Percentiles rank a stretch among this genome's conserved stretches.
Evolutionary conservation across 2,329 filamentous ascomycete species (phyloP).

Genomic region (Neonectria ditissima): DNA sequence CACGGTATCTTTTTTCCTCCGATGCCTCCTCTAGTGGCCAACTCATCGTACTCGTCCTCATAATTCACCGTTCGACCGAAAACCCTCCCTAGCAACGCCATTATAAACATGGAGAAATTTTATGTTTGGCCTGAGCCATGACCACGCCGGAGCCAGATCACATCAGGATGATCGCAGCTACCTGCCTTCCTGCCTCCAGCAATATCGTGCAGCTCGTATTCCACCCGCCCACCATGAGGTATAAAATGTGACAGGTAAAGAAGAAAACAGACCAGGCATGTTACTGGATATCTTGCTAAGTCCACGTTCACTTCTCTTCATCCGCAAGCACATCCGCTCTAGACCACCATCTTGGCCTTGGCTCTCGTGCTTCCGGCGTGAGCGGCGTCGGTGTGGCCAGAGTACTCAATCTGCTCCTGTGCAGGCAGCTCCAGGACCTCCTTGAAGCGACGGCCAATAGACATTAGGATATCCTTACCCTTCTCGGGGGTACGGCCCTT

Average conservation of each 20-base stretch:
- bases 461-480: conserved; percentile 84
- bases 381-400: conserved; percentile 93
- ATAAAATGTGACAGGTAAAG: conserved; percentile 33
- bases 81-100: conserved; percentile 50
- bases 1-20: conserved; percentile 44
- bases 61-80: conserved; percentile 38
- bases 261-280: conserved; percentile 17
- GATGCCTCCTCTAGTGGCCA: conserved; percentile 35
- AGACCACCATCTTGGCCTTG: conserved; percentile 93
- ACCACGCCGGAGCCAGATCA: conserved; percentile 22
- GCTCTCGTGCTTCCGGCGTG: conserved; percentile 94
- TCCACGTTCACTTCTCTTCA: conserved; percentile 37
- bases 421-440: conserved; percentile 84
- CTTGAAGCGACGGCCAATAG: conserved; percentile 93
- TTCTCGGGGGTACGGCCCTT: conserved; percentile 85
- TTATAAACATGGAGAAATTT: conserved; percentile 44
- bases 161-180: conserved; percentile 23
- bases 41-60: conserved; percentile 37
- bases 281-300: conserved; percentile 45
- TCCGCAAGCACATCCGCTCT: conserved; percentile 49
- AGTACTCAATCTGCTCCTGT: conserved; percentile 89
- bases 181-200: conserved; percentile 26
- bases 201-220: conserved; percentile 27
- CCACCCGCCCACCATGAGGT: conserved; percentile 26
- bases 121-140: conserved; percentile 37